Conservation (phyloP, 1,139 yeast species). For the Saccharomyces pastorianus region DNA sequence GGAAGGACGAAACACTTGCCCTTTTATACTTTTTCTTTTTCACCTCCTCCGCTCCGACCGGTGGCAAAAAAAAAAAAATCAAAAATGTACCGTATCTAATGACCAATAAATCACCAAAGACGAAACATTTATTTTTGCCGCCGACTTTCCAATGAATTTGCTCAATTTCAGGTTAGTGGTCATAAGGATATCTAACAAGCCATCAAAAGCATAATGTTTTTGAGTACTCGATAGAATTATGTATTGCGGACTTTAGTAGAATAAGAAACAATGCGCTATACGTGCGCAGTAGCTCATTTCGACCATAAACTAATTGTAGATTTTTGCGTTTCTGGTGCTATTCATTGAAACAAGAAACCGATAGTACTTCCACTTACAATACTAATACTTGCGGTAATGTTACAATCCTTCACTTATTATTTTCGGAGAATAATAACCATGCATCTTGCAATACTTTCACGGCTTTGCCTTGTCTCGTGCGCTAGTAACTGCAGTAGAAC, state of each 20-base stretch:
- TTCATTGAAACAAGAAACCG: no score
- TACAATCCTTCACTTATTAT: background rate
- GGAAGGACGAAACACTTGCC: background rate
- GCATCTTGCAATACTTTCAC: no score
- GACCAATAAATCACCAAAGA: background rate
- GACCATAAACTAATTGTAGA: no score
- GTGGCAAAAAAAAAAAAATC: background rate
- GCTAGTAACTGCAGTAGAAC: background rate
- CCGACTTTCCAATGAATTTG: background rate
- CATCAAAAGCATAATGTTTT: background rate
- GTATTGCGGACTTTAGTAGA: no score
- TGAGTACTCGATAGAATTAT: background rate
- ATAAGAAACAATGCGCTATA: no score
- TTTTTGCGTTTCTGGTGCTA: no score
- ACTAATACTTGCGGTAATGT: background rate
- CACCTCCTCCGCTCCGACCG: background rate
- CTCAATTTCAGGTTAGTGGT: background rate
- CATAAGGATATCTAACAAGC: background rate
- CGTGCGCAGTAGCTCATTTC: no score
- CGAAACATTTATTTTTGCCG: background rate
- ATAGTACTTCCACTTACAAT: no score
- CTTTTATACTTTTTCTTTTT: background rate
- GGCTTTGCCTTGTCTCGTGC: background rate
- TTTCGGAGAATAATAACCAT: background rate
- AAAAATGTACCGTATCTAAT: background rate